Percentiles rank a stretch among this genome's conserved stretches.
phyloP scores from a whole-genome alignment of 2,329 filamentous ascomycete genomes.

The Leptographium procerum region DNA sequence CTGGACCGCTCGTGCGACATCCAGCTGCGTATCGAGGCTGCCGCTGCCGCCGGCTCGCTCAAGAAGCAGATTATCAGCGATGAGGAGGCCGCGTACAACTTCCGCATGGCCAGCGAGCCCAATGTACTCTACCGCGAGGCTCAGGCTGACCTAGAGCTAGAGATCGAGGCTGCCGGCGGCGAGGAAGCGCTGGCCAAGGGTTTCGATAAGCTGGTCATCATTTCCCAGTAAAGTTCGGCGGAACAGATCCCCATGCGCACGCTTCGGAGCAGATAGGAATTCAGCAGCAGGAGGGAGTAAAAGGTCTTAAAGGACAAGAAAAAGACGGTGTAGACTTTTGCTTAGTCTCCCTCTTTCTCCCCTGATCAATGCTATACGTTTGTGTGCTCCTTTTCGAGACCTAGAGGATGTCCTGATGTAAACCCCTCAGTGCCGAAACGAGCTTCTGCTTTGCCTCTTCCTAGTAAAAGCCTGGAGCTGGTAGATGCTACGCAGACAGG shows the following conservation, averaged over 20 bases:
- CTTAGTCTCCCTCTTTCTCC: too few relatives aligned
- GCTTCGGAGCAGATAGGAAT: neutral
- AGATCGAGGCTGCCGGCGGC: constrained; percentile 30
- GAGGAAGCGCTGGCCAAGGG: constrained; percentile 17
- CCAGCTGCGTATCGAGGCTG: constrained; percentile 58
- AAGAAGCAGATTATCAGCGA: constrained; percentile 28
- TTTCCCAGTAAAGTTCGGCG: neutral
- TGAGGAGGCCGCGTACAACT: constrained; percentile 28
- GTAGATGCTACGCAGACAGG: too few relatives aligned
- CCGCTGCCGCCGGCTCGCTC: constrained; percentile 30
- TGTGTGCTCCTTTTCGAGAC: neutral
- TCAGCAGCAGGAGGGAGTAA: too few relatives aligned
- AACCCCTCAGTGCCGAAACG: too few relatives aligned
- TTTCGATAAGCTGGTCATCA: constrained; percentile 14
- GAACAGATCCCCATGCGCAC: too few relatives aligned
- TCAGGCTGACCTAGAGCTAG: constrained; percentile 34
- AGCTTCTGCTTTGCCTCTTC: too few relatives aligned
- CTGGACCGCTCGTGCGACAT: constrained; percentile 59
- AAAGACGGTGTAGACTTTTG: too few relatives aligned
- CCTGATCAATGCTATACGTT: neutral
- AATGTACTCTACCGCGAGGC: constrained; percentile 33
- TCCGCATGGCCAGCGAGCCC: constrained; percentile 33
- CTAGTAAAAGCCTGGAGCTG: too few relatives aligned
- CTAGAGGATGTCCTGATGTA: too few relatives aligned
- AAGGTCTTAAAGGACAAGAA: too few relatives aligned